Evolutionary conservation across 805 yeast genomes (phyloP), one percentile per base, ranked within the genome.

Genomic region (Saturnispora sanitii): DNA sequence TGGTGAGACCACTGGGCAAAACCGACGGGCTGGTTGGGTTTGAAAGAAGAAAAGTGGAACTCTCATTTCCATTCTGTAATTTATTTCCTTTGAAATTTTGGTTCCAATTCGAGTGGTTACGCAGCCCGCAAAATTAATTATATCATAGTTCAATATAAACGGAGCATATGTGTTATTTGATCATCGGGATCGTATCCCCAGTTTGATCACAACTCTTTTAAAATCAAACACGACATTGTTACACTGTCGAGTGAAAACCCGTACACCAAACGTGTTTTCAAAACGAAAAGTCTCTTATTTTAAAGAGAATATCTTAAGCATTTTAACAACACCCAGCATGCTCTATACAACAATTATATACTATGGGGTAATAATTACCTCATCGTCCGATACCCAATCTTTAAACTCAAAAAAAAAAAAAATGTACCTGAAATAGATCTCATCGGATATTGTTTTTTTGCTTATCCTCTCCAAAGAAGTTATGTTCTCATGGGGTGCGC

Each of bases 61-160:
- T 20, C 16, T 4, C 4, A 12, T 20, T 32, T 32, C 35, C 35
- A 19, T 20, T 32, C 35, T 19, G 5, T 4, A 32, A 32, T 27
- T 27, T 27, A 23, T 11, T 29, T 17, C 33, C 8, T 17, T 23
- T 6, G 6, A 23, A 23, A 7, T 29, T 29, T 29, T 29, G 6
- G 33, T 4, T 17, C 20, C 27, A 4, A 15, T 23, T 23, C 26
- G 26, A 6, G 16, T 25, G 40, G 40, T 37, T 37, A 37, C 34
- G 40, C 40, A 37, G 40, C 40, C 34, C 40, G 40, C 40, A 15
- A 11, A 11, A 9, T n/a, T 12, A 12, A 12, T 12, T 27, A n/a
- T 7, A 12, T 27, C 30, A 12, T 7, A 6, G n/a, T n/a, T n/a
- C n/a, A n/a, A n/a, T n/a, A n/a, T n/a, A n/a, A n/a, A n/a, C n/a